phyloP scores from a whole-genome alignment of 768 basidiomycete genomes.

The Kondoa malvinella region DNA sequence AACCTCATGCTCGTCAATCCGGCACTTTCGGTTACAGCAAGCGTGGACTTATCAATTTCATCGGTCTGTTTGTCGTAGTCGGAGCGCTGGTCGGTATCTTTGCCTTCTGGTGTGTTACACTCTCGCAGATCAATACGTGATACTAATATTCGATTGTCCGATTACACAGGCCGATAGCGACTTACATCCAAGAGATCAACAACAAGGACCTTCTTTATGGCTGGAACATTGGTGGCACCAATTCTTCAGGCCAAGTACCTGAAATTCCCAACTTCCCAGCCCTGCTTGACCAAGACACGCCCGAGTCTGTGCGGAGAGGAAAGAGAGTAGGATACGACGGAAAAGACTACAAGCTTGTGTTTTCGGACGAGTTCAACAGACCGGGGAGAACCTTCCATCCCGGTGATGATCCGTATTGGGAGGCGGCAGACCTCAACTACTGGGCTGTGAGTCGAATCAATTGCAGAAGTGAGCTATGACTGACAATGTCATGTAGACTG shows the following conservation, averaged over 20 bases:
- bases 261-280: constrained; percentile 47
- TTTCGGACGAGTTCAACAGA: constrained; percentile 67
- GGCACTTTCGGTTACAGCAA: constrained; percentile 31
- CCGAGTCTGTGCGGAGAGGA: constrained; percentile 27
- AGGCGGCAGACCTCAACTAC: constrained; percentile 47
- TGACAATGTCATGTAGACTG: neutral
- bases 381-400: constrained; percentile 43
- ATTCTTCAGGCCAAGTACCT: constrained; percentile 73
- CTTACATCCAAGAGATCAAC: constrained; percentile 4
- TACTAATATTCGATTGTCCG: too few relatives aligned
- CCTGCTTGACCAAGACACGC: constrained; percentile 65
- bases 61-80: constrained; percentile 54
- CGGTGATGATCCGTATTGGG: constrained; percentile 55
- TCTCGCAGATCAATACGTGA: too few relatives aligned
- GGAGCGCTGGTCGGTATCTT: constrained; percentile 61
- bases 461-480: neutral
- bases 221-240: constrained; percentile 80
- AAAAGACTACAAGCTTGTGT: constrained; percentile 57
- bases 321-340: constrained; percentile 46
- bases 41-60: constrained; percentile 70
- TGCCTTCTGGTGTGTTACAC: constrained; percentile 62
- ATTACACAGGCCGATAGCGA: neutral
- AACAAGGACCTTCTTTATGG: constrained; percentile 8
- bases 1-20: constrained; percentile 48
- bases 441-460: neutral